A percentile compares a stretch with the other conserved stretches of the same genome.
These are phyloP conservation scores for Byssochlamys sp. DNA, from an alignment of 2,329 filamentous ascomycete genomes.

Conservation along the genomic window DNA sequence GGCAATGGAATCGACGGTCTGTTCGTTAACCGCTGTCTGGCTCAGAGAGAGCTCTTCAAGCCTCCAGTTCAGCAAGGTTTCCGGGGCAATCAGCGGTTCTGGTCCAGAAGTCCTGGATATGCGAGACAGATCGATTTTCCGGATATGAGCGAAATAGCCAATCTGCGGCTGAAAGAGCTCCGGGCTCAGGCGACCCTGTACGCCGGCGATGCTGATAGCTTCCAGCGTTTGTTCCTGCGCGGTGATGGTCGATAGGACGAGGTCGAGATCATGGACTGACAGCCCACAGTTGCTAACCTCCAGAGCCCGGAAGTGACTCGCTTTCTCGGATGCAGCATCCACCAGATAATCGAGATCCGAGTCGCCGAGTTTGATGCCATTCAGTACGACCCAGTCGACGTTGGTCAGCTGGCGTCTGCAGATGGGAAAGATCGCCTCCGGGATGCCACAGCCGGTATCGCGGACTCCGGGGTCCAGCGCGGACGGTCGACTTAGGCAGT, in stretches of 20 bases:
- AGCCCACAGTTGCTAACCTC: conserved; percentile 56
- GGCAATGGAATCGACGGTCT: conserved; percentile 56
- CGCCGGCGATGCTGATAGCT: conserved; percentile 57
- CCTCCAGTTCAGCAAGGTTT: conserved; percentile 58
- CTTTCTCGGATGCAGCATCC: conserved; percentile 56
- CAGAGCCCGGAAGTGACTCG: conserved; percentile 56
- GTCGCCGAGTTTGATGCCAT: conserved; percentile 60
- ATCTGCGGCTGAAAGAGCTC: conserved; percentile 57
- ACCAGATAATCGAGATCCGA: conserved; percentile 58
- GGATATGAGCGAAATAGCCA: conserved; percentile 56
- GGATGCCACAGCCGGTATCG: conserved; percentile 59
- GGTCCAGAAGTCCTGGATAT: conserved; percentile 54
- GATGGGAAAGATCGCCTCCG: conserved; percentile 59
- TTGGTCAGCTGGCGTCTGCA: conserved; percentile 59
- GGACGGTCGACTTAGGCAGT: conserved; percentile 49
- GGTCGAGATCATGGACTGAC: conserved; percentile 41
- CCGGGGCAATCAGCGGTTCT: conserved; percentile 55
- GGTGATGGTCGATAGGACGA: conserved; percentile 55
- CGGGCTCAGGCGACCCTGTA: conserved; percentile 55
- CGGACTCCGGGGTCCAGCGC: conserved; percentile 40
- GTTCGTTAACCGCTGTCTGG: conserved; percentile 52
- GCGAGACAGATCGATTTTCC: conserved; percentile 57
- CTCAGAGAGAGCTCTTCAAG: conserved; percentile 58
- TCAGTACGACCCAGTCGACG: conserved; percentile 61
- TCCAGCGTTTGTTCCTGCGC: conserved; percentile 59